Evolutionary conservation across 805 yeast species (phyloP).

Genomic region (Pichia californica): DNA sequence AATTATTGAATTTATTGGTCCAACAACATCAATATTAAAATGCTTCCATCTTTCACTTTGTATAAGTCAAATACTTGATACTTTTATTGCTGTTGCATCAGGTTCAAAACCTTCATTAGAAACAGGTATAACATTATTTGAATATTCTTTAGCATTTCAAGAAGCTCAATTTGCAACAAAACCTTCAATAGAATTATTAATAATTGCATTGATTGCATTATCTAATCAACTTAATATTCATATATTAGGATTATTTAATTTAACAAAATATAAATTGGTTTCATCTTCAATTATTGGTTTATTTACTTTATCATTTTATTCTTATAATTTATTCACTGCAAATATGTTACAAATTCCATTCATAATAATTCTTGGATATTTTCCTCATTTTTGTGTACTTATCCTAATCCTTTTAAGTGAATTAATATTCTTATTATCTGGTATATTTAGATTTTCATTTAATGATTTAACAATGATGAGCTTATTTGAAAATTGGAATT

Average conservation of each 20-base stretch:
- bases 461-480: conserved; percentile 26
- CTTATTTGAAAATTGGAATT: conserved; percentile 23
- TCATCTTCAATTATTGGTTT: conserved; percentile 58
- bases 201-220: conserved; percentile 49
- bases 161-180: conserved; percentile 49
- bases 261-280: conserved; percentile 50
- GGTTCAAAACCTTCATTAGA: conserved; percentile 56
- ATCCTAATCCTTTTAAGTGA: conserved; percentile 46
- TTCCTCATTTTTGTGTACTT: conserved; percentile 59
- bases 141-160: conserved; percentile 69
- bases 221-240: conserved; percentile 58
- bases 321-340: conserved; percentile 35
- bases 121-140: conserved; percentile 66
- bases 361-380: conserved; percentile 49
- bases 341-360: conserved; percentile 44
- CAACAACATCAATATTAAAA: conserved; percentile 50
- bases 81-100: conserved; percentile 51
- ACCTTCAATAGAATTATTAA: conserved; percentile 48
- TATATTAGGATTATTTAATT: conserved; percentile 48
- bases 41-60: conserved; percentile 53
- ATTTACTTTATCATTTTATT: conserved; percentile 42
- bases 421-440: conserved; percentile 50
- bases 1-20: conserved; percentile 25
- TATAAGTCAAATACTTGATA: conserved; percentile 57
- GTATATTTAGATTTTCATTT: conserved; percentile 44